Percentiles rank a stretch among this genome's conserved stretches.
These are phyloP conservation scores for Syncephalastrum sp. DNA, from an alignment of 371 early-diverging fungal genomes.

Conservation along the genomic window DNA sequence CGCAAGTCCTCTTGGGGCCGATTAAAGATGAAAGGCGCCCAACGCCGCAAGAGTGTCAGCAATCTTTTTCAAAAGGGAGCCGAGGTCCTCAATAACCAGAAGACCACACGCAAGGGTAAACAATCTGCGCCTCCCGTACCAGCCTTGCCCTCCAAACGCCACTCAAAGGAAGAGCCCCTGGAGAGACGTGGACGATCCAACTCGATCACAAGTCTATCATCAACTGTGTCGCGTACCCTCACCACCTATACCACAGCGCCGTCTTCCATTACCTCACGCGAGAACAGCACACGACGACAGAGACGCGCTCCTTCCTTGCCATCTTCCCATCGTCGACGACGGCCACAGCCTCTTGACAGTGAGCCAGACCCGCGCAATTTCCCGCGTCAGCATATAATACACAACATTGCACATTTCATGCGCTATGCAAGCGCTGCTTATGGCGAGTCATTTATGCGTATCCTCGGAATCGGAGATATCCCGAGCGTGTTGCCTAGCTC, in stretches of 20 bases:
- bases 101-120: constrained; percentile 1
- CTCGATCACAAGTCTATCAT: constrained; percentile 29
- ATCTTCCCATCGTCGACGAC: constrained; percentile 9
- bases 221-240: constrained; percentile 18
- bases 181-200: constrained; percentile 22
- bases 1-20: constrained; percentile 20
- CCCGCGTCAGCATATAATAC: constrained; percentile 65
- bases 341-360: constrained; percentile 9
- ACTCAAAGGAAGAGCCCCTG: no score
- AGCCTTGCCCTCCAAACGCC: not conserved
- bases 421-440: constrained; percentile 79
- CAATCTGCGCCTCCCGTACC: constrained; percentile 7
- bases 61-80: constrained; percentile 17
- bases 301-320: constrained; percentile 11
- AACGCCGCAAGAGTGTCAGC: constrained; percentile 11
- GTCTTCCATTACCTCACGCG: constrained; percentile 2
- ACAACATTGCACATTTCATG: constrained; percentile 74
- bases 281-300: no score
- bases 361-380: constrained; percentile 44
- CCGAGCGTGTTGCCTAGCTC: constrained; percentile 47
- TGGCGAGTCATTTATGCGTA: constrained; percentile 81
- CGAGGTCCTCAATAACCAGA: constrained; percentile 8
- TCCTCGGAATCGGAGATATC: constrained; percentile 73
- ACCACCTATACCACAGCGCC: constrained; percentile 25
- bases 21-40: constrained; percentile 15